These are phyloP conservation scores for Sphaerulina populicola DNA, from an alignment of 2,329 filamentous ascomycete species.

Conservation along the genomic window DNA sequence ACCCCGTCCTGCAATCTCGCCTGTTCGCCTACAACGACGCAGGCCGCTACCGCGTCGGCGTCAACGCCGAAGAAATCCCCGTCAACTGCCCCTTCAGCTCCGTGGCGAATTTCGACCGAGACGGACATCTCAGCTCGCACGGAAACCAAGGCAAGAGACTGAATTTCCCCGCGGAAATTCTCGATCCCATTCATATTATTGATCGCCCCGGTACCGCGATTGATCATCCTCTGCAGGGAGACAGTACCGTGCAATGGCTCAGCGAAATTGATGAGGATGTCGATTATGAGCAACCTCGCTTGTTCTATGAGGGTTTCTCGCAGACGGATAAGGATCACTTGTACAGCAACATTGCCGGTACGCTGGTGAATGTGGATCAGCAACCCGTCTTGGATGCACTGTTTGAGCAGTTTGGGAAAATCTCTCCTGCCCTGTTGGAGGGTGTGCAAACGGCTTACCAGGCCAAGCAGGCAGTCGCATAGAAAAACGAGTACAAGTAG, in stretches of 20 bases:
- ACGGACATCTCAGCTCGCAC: constrained; percentile 23
- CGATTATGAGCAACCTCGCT: constrained; percentile 27
- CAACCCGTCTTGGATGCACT: constrained; percentile 21
- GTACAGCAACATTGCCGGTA: constrained; percentile 28
- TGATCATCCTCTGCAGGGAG: constrained; percentile 18
- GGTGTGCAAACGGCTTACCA: constrained; percentile 17
- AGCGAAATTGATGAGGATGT: constrained; percentile 23
- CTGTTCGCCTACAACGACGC: constrained; percentile 44
- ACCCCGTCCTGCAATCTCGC: constrained; percentile 44
- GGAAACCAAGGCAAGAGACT: constrained; percentile 25
- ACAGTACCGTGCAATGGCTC: constrained; percentile 21
- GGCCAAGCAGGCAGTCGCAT: background rate
- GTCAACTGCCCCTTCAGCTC: constrained; percentile 39
- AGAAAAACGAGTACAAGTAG: background rate
- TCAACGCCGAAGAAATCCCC: constrained; percentile 47
- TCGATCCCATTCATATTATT: constrained; percentile 25
- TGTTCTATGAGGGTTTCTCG: constrained; percentile 25
- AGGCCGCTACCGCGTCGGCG: constrained; percentile 46
- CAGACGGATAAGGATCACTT: constrained; percentile 24
- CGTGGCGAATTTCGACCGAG: constrained; percentile 27
- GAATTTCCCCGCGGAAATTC: constrained; percentile 25
- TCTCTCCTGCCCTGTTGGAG: constrained; percentile 12
- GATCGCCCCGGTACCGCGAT: constrained; percentile 20
- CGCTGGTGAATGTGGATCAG: constrained; percentile 26
- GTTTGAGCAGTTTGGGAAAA: constrained; percentile 22